Evolutionary conservation across 1,284 basidiomycete genomes (phyloP), one percentile per base, ranked within the genome.

Genomic region (Exsudoporus floridanus): DNA sequence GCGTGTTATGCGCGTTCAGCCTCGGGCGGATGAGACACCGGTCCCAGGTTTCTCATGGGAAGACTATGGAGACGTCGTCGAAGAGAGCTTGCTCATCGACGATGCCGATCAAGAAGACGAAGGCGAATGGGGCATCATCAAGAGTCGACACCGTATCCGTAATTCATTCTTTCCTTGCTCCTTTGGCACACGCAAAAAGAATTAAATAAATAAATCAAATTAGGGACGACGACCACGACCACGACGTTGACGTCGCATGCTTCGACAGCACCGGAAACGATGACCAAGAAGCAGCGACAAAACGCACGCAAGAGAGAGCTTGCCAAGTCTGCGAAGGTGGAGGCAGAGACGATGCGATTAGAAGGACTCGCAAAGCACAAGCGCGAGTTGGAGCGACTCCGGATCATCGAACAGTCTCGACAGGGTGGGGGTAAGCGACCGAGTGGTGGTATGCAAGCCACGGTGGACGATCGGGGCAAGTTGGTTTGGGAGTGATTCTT

Each of bases 111-210:
- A 62, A 47, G 73, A 74, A 49, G 81, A 79, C 46, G 81, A 83
- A 52, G 77, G 75, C 1, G 78, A 77, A 8, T 90, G 88, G 89
- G 86, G 83, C 23, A 80, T 90, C 30, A 88, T 91, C 56, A 80
- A 77, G 68, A 79, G 80, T 58, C 77, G 79, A 49, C 61, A 63
- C 48, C 76, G 73, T 48, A 55, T 75, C 55, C 78, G 80, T 82
- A 70, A 55, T 77, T 71, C 35, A 21, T 53, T 52, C 21, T 35
- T 25, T 16, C 27, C 18, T 10, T 27, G 27, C 8, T 37, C 14
- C 23, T 42, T n/a, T 18, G 10, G 7, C 46, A 16, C n/a, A 36
- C 27, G 7, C 9, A 28, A 27, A 27, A 27, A 27, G 8, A 27
- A 7, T 27, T 5, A 35, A 33, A 39, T n/a, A 25, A 33, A 27